Conservation (phyloP, 2,329 filamentous ascomycete genomes). For the Cordyceps fumosorosea region DNA sequence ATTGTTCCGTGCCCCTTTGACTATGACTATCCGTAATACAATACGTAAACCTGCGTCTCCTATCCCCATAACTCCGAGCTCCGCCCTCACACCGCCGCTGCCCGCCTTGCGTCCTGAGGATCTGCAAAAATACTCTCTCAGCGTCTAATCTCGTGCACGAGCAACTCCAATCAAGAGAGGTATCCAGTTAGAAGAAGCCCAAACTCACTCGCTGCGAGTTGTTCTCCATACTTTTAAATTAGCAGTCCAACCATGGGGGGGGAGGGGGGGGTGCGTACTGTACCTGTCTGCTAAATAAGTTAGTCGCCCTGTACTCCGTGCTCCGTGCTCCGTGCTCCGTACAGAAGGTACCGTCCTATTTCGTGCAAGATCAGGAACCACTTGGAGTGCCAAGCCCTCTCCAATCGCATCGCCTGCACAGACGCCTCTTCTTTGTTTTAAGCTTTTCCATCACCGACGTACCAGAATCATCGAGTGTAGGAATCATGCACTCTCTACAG, state of each 20-base stretch:
- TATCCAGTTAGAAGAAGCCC: not conserved
- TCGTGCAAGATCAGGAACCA: slow-evolving; percentile 1
- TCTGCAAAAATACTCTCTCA: not conserved
- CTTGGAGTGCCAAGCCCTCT: not conserved
- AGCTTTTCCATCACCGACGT: not conserved
- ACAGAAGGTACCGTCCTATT: not conserved
- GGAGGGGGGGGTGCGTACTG: not conserved
- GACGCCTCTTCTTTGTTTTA: not conserved
- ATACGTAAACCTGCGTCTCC: not conserved
- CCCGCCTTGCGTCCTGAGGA: not conserved
- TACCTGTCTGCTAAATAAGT: too few relatives aligned
- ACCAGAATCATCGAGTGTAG: not conserved
- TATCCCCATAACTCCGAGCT: not conserved
- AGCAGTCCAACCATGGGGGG: not conserved
- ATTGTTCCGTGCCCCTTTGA: not conserved
- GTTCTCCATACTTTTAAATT: slow-evolving; percentile 14
- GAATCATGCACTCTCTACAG: too few relatives aligned
- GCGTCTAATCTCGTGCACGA: slow-evolving; percentile 6
- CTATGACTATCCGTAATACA: not conserved
- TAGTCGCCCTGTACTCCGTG: too few relatives aligned
- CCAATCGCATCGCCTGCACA: not conserved
- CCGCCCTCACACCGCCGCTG: not conserved
- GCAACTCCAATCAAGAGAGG: not conserved
- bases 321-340: too few relatives aligned
- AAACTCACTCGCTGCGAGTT: not conserved